A percentile compares a stretch with the other conserved stretches of the same genome.
These are phyloP conservation scores for Dictyostelium purpureum DNA, from an alignment of 78 protist genomes.

Conservation along the genomic window DNA sequence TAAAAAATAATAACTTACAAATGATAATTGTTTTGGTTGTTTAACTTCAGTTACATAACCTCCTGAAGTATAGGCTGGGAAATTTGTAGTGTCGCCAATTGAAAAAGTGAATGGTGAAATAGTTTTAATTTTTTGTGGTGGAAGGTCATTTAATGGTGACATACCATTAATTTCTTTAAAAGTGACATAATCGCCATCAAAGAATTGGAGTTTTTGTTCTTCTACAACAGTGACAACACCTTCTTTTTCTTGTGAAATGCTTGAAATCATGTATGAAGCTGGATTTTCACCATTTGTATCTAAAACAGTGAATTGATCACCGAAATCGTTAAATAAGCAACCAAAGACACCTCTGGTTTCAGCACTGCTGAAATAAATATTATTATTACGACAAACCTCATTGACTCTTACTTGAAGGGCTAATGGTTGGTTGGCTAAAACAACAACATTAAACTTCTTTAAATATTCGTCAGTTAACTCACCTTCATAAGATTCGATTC, in stretches of 20 bases:
- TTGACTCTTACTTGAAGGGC: constrained; percentile 64
- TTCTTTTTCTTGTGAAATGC: constrained; percentile 82
- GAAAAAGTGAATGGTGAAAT: constrained; percentile 76
- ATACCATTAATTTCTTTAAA: constrained; percentile 95
- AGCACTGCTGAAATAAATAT: constrained; percentile 69
- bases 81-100: constrained; percentile 88
- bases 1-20: constrained; percentile 23
- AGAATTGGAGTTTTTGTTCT: constrained; percentile 87
- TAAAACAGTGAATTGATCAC: constrained; percentile 82
- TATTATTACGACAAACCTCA: constrained; percentile 70
- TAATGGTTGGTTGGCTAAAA: constrained; percentile 72
- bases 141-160: constrained; percentile 89
- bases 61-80: constrained; percentile 77
- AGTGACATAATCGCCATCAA: constrained; percentile 91
- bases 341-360: constrained; percentile 90
- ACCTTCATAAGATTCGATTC: constrained; percentile 43
- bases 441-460: constrained; percentile 54
- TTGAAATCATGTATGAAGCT: constrained; percentile 63
- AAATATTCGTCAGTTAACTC: constrained; percentile 70
- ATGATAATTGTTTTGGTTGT: constrained; percentile 70
- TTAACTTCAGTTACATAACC: constrained; percentile 96
- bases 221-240: constrained; percentile 91
- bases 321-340: constrained; percentile 92
- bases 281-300: constrained; percentile 95
- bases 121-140: constrained; percentile 64